A percentile compares a stretch with the other conserved stretches of the same genome.
Evolutionary conservation across 2,329 filamentous ascomycete species (phyloP).

Genomic region (Aspergillus melleus): DNA sequence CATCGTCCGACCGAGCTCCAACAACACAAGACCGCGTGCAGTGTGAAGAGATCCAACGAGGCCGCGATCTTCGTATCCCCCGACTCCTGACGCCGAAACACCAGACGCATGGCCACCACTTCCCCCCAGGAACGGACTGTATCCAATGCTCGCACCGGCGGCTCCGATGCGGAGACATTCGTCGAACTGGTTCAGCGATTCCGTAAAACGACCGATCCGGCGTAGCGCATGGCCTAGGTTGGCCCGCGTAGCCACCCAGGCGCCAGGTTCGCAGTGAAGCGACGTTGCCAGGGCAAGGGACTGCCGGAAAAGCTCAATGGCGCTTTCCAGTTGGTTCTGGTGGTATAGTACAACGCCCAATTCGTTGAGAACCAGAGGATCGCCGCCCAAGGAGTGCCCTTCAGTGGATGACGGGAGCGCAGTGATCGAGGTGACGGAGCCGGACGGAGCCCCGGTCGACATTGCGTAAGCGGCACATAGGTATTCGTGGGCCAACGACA

Average conservation of each 20-base stretch:
- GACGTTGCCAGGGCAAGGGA: constrained; percentile 76
- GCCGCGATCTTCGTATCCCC: constrained; percentile 49
- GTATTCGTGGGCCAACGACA: constrained; percentile 91
- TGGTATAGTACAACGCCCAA: constrained; percentile 96
- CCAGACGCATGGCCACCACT: constrained; percentile 35
- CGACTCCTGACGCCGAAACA: constrained; percentile 41
- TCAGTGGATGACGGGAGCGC: constrained; percentile 20
- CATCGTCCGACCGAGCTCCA: constrained; percentile 72
- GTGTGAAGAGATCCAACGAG: constrained; percentile 49
- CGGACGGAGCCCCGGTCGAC: constrained; percentile 43
- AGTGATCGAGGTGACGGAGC: constrained; percentile 27
- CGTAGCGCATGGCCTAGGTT: constrained; percentile 90
- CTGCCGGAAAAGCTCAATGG: constrained; percentile 73
- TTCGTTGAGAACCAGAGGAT: constrained; percentile 91
- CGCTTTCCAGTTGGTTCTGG: constrained; percentile 74
- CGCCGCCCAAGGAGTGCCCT: constrained; percentile 45
- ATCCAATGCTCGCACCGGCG: constrained; percentile 74
- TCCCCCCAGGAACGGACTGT: constrained; percentile 62
- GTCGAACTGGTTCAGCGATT: constrained; percentile 79
- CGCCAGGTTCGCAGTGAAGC: constrained; percentile 76
- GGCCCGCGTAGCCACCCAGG: constrained; percentile 79
- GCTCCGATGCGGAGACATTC: constrained; percentile 77
- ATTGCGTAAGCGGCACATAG: constrained; percentile 79
- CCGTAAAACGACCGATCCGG: constrained; percentile 65
- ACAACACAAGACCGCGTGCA: constrained; percentile 71